phyloP scores from a whole-genome alignment of 257 asterid genomes.

The Solanum neorickii region DNA sequence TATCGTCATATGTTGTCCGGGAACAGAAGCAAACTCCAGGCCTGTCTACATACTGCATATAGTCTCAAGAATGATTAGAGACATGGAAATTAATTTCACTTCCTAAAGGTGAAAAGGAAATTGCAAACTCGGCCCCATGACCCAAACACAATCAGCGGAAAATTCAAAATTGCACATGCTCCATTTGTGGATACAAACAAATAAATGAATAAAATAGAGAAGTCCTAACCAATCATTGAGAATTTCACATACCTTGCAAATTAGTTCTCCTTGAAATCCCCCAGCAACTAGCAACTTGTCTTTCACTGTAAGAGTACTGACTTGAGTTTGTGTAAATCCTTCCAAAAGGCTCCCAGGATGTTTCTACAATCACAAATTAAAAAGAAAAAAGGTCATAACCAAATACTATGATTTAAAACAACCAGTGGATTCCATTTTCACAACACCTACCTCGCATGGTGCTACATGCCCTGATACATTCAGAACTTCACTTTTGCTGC shows the following conservation, averaged over 20 bases:
- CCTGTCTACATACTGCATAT: slow-evolving; percentile 70
- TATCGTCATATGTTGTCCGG: slow-evolving; percentile 85
- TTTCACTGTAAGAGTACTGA: slow-evolving; percentile 86
- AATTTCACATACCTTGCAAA: slow-evolving; percentile 60
- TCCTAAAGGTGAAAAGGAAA: not conserved
- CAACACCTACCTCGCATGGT: slow-evolving; percentile 64
- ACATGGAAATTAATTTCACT: not conserved
- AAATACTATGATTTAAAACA: not conserved
- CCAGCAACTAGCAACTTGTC: slow-evolving; percentile 90
- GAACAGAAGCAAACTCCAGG: slow-evolving; percentile 87
- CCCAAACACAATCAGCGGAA: not conserved
- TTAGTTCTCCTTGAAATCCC: slow-evolving; percentile 94
- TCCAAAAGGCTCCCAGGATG: slow-evolving; percentile 93
- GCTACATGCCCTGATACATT: slow-evolving; percentile 88
- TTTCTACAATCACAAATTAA: slow-evolving; percentile 31
- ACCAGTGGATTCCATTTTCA: not conserved
- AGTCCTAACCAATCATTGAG: not conserved
- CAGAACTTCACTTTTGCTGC: slow-evolving; percentile 66
- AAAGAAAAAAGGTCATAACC: not conserved
- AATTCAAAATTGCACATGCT: not conserved
- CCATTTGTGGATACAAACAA: not conserved
- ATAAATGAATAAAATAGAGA: not conserved
- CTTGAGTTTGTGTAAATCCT: slow-evolving; percentile 92
- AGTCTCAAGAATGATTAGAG: not conserved
- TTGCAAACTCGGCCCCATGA: not conserved